Percentiles rank a stretch among this genome's conserved stretches.
Conservation (phyloP, 495 filamentous ascomycete species). For the Penicillium pancosmium region DNA sequence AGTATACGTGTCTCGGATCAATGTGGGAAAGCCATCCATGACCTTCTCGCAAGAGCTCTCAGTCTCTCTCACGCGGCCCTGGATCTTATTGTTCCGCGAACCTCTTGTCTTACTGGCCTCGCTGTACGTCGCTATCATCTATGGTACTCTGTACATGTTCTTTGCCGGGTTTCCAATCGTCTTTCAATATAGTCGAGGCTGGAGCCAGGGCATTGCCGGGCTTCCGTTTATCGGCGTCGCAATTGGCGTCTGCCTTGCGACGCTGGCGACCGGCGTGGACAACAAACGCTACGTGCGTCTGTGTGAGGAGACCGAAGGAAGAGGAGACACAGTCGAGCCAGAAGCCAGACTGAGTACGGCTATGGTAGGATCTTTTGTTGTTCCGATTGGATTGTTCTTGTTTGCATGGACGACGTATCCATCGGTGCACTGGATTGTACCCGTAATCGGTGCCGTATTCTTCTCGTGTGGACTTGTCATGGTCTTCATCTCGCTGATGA, state of each 20-base stretch:
- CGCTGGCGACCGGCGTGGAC: slow-evolving; percentile 50
- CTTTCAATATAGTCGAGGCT: slow-evolving; percentile 68
- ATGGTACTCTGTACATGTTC: slow-evolving; percentile 78
- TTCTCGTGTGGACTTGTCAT: slow-evolving; percentile 1
- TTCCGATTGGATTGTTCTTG: slow-evolving; percentile 68
- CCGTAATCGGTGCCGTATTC: slow-evolving; percentile 55
- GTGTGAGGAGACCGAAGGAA: background rate
- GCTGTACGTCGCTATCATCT: slow-evolving; percentile 61
- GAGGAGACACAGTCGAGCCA: background rate
- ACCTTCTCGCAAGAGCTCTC: background rate
- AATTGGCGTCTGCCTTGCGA: slow-evolving; percentile 52
- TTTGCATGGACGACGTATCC: slow-evolving; percentile 80
- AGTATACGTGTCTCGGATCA: background rate
- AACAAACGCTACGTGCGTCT: slow-evolving; percentile 58
- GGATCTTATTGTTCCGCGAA: background rate
- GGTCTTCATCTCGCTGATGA: background rate
- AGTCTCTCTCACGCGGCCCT: background rate
- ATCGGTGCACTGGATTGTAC: slow-evolving; percentile 70
- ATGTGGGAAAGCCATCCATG: background rate
- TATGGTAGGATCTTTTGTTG: slow-evolving; percentile 56
- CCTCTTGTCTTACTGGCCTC: background rate
- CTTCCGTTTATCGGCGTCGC: slow-evolving; percentile 77
- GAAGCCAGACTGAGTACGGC: background rate
- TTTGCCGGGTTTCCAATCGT: slow-evolving; percentile 81
- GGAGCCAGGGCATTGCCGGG: slow-evolving; percentile 64